These are phyloP conservation scores for Globisporangium nagaii DNA, from an alignment of 352 stramenopile genomes.

Conservation along the genomic window DNA sequence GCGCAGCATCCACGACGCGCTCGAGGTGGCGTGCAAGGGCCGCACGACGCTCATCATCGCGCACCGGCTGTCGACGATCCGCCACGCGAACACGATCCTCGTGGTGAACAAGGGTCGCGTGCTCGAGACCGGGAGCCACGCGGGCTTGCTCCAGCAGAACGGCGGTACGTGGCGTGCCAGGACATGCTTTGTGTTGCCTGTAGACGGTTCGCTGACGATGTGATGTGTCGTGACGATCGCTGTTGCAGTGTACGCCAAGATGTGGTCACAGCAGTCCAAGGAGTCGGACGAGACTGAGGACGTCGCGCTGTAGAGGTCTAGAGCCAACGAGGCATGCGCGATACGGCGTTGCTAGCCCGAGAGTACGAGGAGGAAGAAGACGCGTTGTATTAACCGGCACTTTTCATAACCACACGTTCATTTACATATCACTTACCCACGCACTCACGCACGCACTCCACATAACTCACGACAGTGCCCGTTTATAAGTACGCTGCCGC, in stretches of 20 bases:
- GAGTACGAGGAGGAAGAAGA: too few relatives aligned
- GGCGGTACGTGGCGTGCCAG: slow-evolving; percentile 24
- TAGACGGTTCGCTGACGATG: too few relatives aligned
- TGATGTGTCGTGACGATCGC: too few relatives aligned
- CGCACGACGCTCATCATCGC: slow-evolving; percentile 78
- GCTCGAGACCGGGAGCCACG: slow-evolving; percentile 45
- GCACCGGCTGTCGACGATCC: slow-evolving; percentile 76
- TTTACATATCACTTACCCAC: background rate
- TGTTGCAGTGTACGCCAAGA: slow-evolving; percentile 26
- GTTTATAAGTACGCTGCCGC: background rate
- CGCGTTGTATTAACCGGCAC: too few relatives aligned
- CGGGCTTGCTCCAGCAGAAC: slow-evolving; percentile 27
- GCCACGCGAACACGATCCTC: slow-evolving; percentile 62
- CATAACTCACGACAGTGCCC: too few relatives aligned
- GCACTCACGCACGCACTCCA: background rate
- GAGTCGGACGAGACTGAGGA: slow-evolving; percentile 11
- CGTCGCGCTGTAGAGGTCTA: background rate
- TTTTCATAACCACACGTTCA: background rate
- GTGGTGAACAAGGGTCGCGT: slow-evolving; percentile 53
- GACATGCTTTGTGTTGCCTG: background rate
- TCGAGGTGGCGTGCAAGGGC: slow-evolving; percentile 40
- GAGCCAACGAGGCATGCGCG: too few relatives aligned
- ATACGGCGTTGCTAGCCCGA: too few relatives aligned
- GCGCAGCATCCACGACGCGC: slow-evolving; percentile 56
- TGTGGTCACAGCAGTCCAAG: slow-evolving; percentile 38